Percentiles rank a stretch among this genome's conserved stretches.
phyloP scores from a whole-genome alignment of 805 yeast genomes.

The Wickerhamomyces strasburgensis region DNA sequence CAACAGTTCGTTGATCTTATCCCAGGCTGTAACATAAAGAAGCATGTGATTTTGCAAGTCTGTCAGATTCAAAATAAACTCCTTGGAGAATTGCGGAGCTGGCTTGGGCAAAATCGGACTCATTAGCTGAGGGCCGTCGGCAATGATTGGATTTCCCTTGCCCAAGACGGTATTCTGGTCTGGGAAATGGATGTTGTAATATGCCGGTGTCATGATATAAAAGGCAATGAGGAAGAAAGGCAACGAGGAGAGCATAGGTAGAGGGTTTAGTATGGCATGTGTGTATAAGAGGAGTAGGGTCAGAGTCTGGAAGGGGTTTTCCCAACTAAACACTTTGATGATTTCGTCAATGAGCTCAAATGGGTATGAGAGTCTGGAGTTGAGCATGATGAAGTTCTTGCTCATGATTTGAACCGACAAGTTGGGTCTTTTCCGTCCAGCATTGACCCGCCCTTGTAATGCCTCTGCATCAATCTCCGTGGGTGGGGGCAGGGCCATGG shows the following conservation, averaged over 20 bases:
- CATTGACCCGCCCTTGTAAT: constrained; percentile 49
- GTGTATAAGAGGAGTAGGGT: constrained; percentile 48
- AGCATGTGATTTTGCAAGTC: constrained; percentile 82
- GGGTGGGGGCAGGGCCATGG: constrained; percentile 67
- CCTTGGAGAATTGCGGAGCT: constrained; percentile 72
- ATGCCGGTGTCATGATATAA: constrained; percentile 65
- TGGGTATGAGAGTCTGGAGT: constrained; percentile 56
- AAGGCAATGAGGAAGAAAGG: constrained; percentile 53
- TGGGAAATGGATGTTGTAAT: constrained; percentile 56
- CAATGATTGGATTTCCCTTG: constrained; percentile 38
- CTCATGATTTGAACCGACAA: constrained; percentile 68
- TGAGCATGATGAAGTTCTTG: constrained; percentile 56
- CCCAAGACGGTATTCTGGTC: constrained; percentile 34
- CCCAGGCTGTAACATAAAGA: constrained; percentile 57
- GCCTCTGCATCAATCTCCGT: constrained; percentile 40
- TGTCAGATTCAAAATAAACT: constrained; percentile 71
- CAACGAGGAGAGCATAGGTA: constrained; percentile 41
- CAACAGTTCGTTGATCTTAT: constrained; percentile 44
- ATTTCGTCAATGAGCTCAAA: constrained; percentile 57
- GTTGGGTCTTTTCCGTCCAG: constrained; percentile 61
- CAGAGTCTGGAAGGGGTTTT: constrained; percentile 54
- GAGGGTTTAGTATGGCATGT: constrained; percentile 56
- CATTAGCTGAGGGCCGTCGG: constrained; percentile 37
- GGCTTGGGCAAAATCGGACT: constrained; percentile 37
- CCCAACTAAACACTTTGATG: constrained; percentile 58